phyloP scores from a whole-genome alignment of 306 rosid species.

The Ceratonia siliqua region DNA sequence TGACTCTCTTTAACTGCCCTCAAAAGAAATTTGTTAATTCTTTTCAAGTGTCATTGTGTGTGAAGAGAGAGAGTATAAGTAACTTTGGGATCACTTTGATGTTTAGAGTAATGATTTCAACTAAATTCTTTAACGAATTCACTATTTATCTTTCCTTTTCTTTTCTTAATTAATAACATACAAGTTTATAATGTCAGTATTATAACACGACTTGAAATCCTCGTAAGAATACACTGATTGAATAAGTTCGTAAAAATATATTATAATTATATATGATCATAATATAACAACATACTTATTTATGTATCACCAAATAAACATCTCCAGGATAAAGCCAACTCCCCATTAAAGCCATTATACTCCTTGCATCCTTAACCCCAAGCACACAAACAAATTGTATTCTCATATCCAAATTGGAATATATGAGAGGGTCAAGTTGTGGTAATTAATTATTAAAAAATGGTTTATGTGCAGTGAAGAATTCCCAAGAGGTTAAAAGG shows the following conservation, averaged over 20 bases:
- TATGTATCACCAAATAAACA: too few species aligned
- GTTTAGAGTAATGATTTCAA: conserved; percentile 26
- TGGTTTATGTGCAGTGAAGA: too few species aligned
- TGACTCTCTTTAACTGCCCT: conserved; percentile 52
- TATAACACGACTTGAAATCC: too few species aligned
- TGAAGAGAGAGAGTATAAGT: conserved; percentile 32
- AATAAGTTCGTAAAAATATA: too few species aligned
- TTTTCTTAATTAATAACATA: too few species aligned
- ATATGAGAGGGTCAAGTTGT: not conserved
- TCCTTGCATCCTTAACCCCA: conserved; percentile 25
- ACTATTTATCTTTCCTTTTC: not conserved
- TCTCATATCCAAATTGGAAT: not conserved
- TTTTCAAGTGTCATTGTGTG: conserved; percentile 43
- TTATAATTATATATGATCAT: too few species aligned
- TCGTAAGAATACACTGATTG: too few species aligned
- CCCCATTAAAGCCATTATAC: conserved; percentile 22
- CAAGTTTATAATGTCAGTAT: too few species aligned
- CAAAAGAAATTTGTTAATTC: conserved; percentile 65
- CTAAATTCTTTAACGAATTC: conserved; percentile 15
- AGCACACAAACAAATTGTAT: not conserved
- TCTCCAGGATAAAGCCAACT: too few species aligned
- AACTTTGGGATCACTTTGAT: conserved; percentile 54
- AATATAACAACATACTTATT: too few species aligned
- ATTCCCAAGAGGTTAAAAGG: too few species aligned
- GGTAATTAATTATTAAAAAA: not conserved